Evolutionary conservation across 2,329 filamentous ascomycete genomes (phyloP).

Genomic region (Didymellaceae sp.): DNA sequence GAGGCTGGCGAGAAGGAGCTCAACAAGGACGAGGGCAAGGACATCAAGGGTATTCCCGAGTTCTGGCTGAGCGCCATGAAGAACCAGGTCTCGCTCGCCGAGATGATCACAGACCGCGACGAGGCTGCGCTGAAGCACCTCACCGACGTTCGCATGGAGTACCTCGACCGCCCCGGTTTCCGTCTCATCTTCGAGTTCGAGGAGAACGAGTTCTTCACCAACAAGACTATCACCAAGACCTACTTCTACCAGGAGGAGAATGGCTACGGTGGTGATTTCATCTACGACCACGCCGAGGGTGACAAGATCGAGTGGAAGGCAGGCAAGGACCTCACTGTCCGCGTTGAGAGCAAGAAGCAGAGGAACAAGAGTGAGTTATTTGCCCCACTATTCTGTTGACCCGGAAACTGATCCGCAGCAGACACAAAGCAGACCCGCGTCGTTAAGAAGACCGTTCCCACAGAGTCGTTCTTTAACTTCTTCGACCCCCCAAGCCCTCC

Average conservation of each 20-base stretch:
- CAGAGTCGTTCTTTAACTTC: constrained; percentile 97
- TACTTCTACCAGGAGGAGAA: constrained; percentile 99
- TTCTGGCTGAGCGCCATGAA: constrained; percentile 99
- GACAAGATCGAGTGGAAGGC: constrained; percentile 98
- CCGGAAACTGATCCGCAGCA: constrained; percentile 50
- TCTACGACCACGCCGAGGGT: constrained; percentile 98
- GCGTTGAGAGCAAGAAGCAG: constrained; percentile 99
- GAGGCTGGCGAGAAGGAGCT: constrained; percentile 62
- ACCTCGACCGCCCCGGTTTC: constrained; percentile 97
- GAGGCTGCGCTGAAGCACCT: constrained; percentile 91
- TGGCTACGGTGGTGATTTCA: constrained; percentile 98
- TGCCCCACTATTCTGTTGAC: neutral
- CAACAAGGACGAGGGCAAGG: constrained; percentile 62
- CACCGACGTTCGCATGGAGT: constrained; percentile 97
- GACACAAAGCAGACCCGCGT: constrained; percentile 99
- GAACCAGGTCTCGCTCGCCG: constrained; percentile 95
- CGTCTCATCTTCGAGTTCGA: constrained; percentile 96
- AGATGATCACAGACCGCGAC: constrained; percentile 98
- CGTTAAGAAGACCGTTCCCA: constrained; percentile 98
- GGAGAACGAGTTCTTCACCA: constrained; percentile 95
- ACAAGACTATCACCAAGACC: constrained; percentile 96
- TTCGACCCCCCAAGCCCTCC: constrained; percentile 92
- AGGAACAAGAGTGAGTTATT: constrained; percentile 89
- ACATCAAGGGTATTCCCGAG: constrained; percentile 86
- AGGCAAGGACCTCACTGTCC: constrained; percentile 90